Percentiles rank a stretch among this genome's conserved stretches.
phyloP scores from a whole-genome alignment of 371 early-diverging fungal species.

The Coemansia sp. region DNA sequence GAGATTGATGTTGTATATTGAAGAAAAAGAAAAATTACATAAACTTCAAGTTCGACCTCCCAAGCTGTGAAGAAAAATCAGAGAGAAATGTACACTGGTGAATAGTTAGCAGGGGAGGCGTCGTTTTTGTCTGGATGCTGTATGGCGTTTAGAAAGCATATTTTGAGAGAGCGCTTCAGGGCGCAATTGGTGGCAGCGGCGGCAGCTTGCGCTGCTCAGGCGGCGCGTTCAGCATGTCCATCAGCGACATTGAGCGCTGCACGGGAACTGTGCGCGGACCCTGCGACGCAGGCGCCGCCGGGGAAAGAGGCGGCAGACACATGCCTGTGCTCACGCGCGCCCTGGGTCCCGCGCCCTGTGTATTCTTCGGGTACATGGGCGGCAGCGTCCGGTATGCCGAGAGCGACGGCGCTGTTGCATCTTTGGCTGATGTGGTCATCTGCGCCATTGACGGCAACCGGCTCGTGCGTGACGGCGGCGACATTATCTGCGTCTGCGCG shows the following conservation, averaged over 20 bases:
- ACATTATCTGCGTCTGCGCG: constrained; percentile 9
- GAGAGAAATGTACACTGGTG: constrained; percentile 7
- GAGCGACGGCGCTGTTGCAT: constrained; percentile 3
- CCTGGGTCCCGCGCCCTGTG: neutral
- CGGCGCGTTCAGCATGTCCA: constrained; percentile 48
- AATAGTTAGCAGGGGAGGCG: neutral
- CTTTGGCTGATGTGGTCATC: constrained; percentile 3
- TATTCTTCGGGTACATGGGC: neutral
- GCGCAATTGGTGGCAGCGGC: constrained; percentile 34
- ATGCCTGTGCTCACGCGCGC: constrained; percentile 5
- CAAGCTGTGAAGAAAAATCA: neutral
- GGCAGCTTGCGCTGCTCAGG: constrained; percentile 49
- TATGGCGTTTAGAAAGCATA: neutral
- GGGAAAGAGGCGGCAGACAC: neutral
- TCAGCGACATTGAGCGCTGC: constrained; percentile 42
- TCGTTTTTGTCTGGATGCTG: constrained; percentile 5
- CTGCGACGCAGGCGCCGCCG: neutral
- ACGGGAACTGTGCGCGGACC: constrained; percentile 10
- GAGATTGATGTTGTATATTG: too few species aligned
- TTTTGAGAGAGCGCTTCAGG: constrained; percentile 7
- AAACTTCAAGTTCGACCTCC: neutral
- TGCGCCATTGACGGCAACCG: constrained; percentile 9
- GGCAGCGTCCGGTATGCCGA: constrained; percentile 1
- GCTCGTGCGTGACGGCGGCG: constrained; percentile 13
- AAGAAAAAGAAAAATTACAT: constrained; percentile 10